Conservation (phyloP, 257 asterid species). For the Sherardia arvensis region DNA sequence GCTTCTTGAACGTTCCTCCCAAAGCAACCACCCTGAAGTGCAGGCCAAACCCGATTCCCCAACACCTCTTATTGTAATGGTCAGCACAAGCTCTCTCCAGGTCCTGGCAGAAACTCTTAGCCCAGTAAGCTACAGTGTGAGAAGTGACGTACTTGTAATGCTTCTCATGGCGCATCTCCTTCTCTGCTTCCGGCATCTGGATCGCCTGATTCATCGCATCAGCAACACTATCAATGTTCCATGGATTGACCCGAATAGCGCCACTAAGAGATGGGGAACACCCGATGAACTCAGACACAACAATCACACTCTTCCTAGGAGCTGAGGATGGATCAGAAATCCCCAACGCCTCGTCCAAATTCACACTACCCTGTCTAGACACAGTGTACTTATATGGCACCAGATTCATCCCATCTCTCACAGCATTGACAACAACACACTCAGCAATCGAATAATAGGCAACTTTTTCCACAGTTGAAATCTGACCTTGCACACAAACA, state of each 20-base stretch:
- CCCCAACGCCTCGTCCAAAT: conserved; percentile 46
- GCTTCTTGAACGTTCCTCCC: conserved; percentile 68
- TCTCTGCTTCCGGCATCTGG: conserved; percentile 53
- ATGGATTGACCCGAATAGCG: conserved; percentile 78
- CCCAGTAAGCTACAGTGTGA: conserved; percentile 82
- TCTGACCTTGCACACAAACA: conserved; percentile 51
- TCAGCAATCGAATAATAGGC: conserved; percentile 62
- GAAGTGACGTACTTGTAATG: conserved; percentile 62
- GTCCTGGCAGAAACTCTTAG: conserved; percentile 66
- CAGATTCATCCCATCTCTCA: conserved; percentile 86
- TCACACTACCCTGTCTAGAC: conserved; percentile 55
- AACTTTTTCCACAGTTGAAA: conserved; percentile 55
- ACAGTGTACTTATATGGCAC: conserved; percentile 77
- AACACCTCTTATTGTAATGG: conserved; percentile 61
- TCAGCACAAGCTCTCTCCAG: conserved; percentile 61
- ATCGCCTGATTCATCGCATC: conserved; percentile 54
- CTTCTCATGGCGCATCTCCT: conserved; percentile 69
- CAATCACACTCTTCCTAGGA: conserved; percentile 52
- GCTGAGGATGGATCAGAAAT: conserved; percentile 5
- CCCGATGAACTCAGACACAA: conserved; percentile 82
- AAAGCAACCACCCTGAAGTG: conserved; percentile 58
- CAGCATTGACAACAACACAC: conserved; percentile 80
- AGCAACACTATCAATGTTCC: conserved; percentile 60
- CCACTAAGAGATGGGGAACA: conserved; percentile 95
- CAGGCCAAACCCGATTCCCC: conserved; percentile 86